Evolutionary conservation across 2,329 filamentous ascomycete genomes (phyloP), one percentile per base, ranked within the genome.

Genomic region (Colletotrichum nymphaeae): DNA sequence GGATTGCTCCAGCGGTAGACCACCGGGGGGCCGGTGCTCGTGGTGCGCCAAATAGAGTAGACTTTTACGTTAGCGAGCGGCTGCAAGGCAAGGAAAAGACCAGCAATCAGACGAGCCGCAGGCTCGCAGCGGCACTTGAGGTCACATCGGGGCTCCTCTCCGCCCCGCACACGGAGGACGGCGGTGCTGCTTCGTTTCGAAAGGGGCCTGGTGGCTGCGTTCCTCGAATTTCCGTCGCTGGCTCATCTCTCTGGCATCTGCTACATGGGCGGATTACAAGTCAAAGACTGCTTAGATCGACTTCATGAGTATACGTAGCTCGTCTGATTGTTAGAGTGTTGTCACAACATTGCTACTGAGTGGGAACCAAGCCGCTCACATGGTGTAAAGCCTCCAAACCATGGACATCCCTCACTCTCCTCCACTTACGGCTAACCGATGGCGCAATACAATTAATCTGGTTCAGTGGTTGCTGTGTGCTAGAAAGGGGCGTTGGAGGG

Each of bases 11-110:
- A 24, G 64, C 14, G 56, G 46, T 37, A 16, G 63, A 56, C 63
- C 16, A 55, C 30, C 30, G 63, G 42, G 42, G 42, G 37, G 30
- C 42, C 24, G 69, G 30, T 42, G 11, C n/a, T 46, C 58, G 19
- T 19, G 37, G 22, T 30, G 70, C 65, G 55, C 70, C 60, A 73
- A 30, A 30, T 73, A 70, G 26, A 62, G 67, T 73, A 42, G 26
- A n/a, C 26, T 11, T 55, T 37, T 22, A 11, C 42, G 19, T 37
- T 28, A 52, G n/a, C 22, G 35, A 9, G 19, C 66, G 66, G 22
- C 42, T 64, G 5, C 46, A 30, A 35, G 42, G 42, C 42, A 49
- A 32, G 70, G n/a, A 14, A 55, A 55, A 30, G 53, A 49, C 42
- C 24, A 37, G 53, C 67, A 37, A 65, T 73, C 35, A 65, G 66